Evolutionary conservation across 2,329 filamentous ascomycete species (phyloP).

Genomic region (Colletotrichum simmondsii): DNA sequence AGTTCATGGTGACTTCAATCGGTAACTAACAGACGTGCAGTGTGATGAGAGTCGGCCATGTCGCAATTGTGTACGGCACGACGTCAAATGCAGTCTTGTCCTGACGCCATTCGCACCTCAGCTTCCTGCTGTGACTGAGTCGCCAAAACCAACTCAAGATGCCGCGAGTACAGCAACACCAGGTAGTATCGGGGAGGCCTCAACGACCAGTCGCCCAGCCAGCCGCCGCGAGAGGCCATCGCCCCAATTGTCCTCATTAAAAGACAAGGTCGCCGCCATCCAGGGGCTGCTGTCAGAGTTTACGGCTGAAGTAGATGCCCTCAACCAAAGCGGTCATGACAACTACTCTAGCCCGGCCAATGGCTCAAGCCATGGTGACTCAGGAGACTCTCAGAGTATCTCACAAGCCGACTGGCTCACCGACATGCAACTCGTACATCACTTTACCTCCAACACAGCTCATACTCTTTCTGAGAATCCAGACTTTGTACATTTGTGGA

Average conservation of each 20-base stretch:
- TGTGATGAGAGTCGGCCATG: conserved; percentile 30
- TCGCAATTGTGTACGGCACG: conserved; percentile 29
- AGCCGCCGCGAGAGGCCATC: conserved; percentile 10
- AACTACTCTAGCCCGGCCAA: not conserved
- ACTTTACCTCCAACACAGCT: conserved; percentile 25
- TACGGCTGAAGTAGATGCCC: conserved; percentile 21
- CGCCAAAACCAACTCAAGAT: conserved; percentile 15
- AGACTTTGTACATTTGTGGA: conserved; percentile 28
- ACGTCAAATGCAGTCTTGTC: conserved; percentile 30
- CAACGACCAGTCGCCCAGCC: conserved; percentile 14
- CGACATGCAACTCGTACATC: conserved; percentile 28
- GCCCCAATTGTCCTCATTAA: conserved; percentile 19
- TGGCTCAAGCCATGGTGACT: not conserved
- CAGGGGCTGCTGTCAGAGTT: conserved; percentile 24
- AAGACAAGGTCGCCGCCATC: conserved; percentile 26
- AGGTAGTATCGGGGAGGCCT: conserved; percentile 13
- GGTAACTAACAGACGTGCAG: conserved; percentile 14
- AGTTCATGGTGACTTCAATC: no score
- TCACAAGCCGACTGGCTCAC: conserved; percentile 17
- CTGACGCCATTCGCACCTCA: conserved; percentile 14
- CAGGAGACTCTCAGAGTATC: not conserved
- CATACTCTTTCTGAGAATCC: conserved; percentile 25
- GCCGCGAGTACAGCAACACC: conserved; percentile 21
- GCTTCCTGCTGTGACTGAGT: conserved; percentile 16
- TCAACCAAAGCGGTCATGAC: not conserved